Percentiles rank a stretch among this genome's conserved stretches.
These are phyloP conservation scores for Cladosporium sp. DNA, from an alignment of 2,329 filamentous ascomycete species.

Conservation along the genomic window DNA sequence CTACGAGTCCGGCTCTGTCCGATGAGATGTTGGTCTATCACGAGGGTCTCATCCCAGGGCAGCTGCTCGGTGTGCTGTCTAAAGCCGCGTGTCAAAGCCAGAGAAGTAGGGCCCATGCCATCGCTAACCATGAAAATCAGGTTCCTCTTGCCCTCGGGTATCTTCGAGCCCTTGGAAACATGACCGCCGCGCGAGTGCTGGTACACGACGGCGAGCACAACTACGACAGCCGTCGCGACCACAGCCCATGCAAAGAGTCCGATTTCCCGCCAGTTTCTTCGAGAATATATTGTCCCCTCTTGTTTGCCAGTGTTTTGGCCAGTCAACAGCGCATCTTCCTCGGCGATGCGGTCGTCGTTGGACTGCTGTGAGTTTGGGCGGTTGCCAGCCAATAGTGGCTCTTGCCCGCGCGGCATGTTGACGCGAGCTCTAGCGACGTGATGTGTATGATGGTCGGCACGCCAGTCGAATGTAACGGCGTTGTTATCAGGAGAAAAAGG, in stretches of 20 bases:
- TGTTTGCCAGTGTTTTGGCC: constrained; percentile 41
- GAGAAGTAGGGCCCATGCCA: constrained; percentile 92
- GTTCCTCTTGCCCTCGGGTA: constrained; percentile 68
- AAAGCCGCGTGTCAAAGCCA: constrained; percentile 82
- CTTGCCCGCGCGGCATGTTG: constrained; percentile 10
- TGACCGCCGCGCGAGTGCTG: constrained; percentile 51
- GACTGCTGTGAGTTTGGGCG: constrained; percentile 55
- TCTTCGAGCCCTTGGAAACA: constrained; percentile 17
- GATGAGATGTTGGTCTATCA: constrained; percentile 83
- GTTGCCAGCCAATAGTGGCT: constrained; percentile 8
- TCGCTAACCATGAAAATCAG: constrained; percentile 99
- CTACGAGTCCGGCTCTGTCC: constrained; percentile 85
- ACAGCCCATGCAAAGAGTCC: constrained; percentile 79
- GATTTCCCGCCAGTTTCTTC: constrained; percentile 65
- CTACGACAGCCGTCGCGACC: constrained; percentile 70
- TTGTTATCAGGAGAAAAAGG: background rate
- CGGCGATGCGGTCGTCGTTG: constrained; percentile 51
- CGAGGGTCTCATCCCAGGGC: constrained; percentile 69
- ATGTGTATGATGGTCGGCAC: background rate
- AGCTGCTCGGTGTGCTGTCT: constrained; percentile 71
- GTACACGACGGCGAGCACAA: constrained; percentile 76
- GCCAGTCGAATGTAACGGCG: background rate
- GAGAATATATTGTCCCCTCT: constrained; percentile 29
- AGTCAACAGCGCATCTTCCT: constrained; percentile 57
- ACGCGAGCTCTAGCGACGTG: background rate